Conservation (phyloP, 2,329 filamentous ascomycete species). For the Cucurbitaria berberidis region DNA sequence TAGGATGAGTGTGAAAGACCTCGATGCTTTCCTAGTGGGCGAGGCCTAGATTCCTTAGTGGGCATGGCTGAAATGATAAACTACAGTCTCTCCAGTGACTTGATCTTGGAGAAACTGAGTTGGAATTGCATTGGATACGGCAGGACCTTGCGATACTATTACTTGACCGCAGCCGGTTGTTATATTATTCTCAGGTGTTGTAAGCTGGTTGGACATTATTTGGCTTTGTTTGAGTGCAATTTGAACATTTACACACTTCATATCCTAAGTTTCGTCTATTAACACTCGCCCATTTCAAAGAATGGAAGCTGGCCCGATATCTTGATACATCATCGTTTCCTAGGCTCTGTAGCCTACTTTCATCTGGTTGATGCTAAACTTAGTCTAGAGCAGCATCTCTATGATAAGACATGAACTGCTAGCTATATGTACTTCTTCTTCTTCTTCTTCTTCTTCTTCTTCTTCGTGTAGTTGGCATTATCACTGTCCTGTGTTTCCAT, state of each 20-base stretch:
- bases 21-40: constrained; percentile 9
- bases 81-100: background rate
- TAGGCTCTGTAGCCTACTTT: background rate
- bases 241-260: background rate
- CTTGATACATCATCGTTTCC: background rate
- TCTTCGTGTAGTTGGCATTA: no score
- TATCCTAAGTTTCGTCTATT: background rate
- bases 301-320: background rate
- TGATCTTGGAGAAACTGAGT: background rate
- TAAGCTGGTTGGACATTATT: background rate
- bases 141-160: background rate
- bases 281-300: background rate
- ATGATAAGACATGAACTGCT: no score
- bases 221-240: background rate
- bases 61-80: background rate
- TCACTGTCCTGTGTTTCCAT: no score
- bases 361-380: no score
- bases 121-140: background rate
- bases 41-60: background rate
- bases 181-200: background rate
- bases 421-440: no score
- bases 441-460: no score
- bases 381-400: no score
- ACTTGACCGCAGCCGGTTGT: background rate
- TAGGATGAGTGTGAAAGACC: constrained; percentile 3